A percentile compares a stretch with the other conserved stretches of the same genome.
Evolutionary conservation across 164 flowering plant genomes (phyloP).

Genomic region (Stephania japonica): DNA sequence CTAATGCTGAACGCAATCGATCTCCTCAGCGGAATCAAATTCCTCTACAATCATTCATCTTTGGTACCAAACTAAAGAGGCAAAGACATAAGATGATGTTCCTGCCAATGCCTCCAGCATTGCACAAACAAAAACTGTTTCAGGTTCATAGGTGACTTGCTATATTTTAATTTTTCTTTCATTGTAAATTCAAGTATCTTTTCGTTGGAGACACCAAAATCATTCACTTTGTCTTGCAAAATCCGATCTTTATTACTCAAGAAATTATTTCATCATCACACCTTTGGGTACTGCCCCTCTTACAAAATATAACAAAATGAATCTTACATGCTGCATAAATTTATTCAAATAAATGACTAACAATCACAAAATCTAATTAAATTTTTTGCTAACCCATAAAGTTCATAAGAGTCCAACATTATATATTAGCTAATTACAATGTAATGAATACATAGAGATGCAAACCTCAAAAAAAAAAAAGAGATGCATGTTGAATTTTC

Average conservation of each 20-base stretch:
- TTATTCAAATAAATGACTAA: not conserved
- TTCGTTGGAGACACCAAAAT: not conserved
- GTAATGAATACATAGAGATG: not conserved
- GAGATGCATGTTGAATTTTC: not conserved
- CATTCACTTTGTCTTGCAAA: not conserved
- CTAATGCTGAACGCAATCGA: constrained; percentile 14
- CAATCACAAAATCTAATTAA: not conserved
- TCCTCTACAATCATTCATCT: constrained; percentile 67
- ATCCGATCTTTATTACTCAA: not conserved
- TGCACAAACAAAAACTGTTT: constrained; percentile 29
- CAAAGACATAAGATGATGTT: constrained; percentile 49
- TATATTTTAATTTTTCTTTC: not conserved
- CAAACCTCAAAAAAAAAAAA: no score
- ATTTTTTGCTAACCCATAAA: not conserved
- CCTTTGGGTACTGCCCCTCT: not conserved
- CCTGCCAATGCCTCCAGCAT: constrained; percentile 49
- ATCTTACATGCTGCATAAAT: not conserved
- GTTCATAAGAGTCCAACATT: not conserved
- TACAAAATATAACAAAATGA: not conserved
- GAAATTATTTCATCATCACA: not conserved
- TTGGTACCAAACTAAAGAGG: constrained; percentile 54
- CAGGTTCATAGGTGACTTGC: not conserved
- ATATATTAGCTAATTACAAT: not conserved
- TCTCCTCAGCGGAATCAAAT: constrained; percentile 30
- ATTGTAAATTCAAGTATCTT: not conserved